phyloP scores from a whole-genome alignment of 768 basidiomycete genomes.

The Scleroderma citrinum region DNA sequence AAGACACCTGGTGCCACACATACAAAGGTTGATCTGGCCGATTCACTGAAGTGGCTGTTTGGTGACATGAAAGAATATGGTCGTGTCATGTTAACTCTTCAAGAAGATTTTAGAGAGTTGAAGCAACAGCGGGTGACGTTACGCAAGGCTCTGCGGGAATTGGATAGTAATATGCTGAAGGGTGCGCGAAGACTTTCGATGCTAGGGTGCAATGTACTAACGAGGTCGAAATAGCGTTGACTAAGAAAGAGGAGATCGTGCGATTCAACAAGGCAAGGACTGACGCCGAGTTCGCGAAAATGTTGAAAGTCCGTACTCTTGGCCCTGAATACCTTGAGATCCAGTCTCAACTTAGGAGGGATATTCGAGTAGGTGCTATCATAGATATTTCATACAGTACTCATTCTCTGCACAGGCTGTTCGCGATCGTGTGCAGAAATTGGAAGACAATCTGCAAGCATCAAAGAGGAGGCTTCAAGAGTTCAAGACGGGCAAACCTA shows the following conservation, averaged over 20 bases:
- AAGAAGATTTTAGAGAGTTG: slow-evolving; percentile 47
- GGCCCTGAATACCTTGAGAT: slow-evolving; percentile 85
- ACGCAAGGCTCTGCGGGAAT: slow-evolving; percentile 41
- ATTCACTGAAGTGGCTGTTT: slow-evolving; percentile 47
- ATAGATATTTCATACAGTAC: slow-evolving; percentile 1
- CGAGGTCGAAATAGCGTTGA: slow-evolving; percentile 48
- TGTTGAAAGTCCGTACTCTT: slow-evolving; percentile 69
- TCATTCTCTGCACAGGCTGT: slow-evolving; percentile 42
- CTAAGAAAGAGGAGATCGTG: slow-evolving; percentile 75
- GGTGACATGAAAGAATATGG: slow-evolving; percentile 50
- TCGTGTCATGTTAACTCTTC: slow-evolving; percentile 28
- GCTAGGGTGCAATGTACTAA: background rate
- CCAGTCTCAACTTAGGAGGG: slow-evolving; percentile 68
- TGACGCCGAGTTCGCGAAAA: slow-evolving; percentile 74
- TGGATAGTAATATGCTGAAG: slow-evolving; percentile 64
- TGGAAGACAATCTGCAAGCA: slow-evolving; percentile 66
- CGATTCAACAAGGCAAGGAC: slow-evolving; percentile 73
- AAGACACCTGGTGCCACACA: slow-evolving; percentile 35
- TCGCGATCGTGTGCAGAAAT: slow-evolving; percentile 66
- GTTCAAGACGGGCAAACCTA: slow-evolving; percentile 54
- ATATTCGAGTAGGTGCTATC: slow-evolving; percentile 52
- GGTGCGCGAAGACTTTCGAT: slow-evolving; percentile 33
- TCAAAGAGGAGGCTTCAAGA: slow-evolving; percentile 67
- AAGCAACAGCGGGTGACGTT: slow-evolving; percentile 38
- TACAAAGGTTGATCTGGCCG: slow-evolving; percentile 40